phyloP scores from a whole-genome alignment of 2,329 filamentous ascomycete genomes.

The Thyridium curvatum region DNA sequence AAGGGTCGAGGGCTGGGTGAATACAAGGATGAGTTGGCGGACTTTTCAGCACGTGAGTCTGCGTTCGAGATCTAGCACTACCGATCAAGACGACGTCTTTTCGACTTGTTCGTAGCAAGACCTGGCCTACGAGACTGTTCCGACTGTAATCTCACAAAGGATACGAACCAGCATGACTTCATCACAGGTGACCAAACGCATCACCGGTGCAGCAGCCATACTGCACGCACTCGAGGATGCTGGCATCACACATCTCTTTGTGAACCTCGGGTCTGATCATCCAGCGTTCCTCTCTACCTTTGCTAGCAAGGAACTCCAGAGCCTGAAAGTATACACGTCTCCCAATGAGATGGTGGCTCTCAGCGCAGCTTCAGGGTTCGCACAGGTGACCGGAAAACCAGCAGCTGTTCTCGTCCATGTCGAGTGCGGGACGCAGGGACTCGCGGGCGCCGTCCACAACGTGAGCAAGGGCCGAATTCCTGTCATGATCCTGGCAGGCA shows the following conservation, averaged over 20 bases:
- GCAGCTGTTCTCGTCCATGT: constrained; percentile 20
- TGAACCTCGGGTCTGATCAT: constrained; percentile 46
- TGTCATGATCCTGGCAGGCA: constrained; percentile 26
- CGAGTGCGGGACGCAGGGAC: constrained; percentile 17
- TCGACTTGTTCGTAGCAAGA: too few species aligned
- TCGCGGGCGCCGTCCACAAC: constrained; percentile 19
- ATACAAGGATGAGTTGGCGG: too few species aligned
- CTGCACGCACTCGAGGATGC: constrained; percentile 59
- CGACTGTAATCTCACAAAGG: too few species aligned
- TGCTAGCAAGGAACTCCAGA: constrained; percentile 13
- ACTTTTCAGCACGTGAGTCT: too few species aligned
- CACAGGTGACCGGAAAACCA: constrained; percentile 19
- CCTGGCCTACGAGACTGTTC: too few species aligned
- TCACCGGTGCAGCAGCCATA: constrained; percentile 61
- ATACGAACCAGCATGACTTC: too few species aligned
- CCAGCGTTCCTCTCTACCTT: constrained; percentile 21
- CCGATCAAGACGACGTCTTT: too few species aligned
- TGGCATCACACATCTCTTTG: constrained; percentile 43
- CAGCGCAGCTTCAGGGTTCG: constrained; percentile 13
- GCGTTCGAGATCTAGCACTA: too few species aligned
- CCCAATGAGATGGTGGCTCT: constrained; percentile 22
- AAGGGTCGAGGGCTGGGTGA: too few species aligned
- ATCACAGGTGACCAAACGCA: too few species aligned
- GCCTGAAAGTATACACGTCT: constrained; percentile 19
- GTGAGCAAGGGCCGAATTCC: constrained; percentile 18